Percentiles rank a stretch among this genome's conserved stretches.
Evolutionary conservation across 176 grass and related monocot genomes (phyloP).

Genomic region (Hsuehochloa calcarea): DNA sequence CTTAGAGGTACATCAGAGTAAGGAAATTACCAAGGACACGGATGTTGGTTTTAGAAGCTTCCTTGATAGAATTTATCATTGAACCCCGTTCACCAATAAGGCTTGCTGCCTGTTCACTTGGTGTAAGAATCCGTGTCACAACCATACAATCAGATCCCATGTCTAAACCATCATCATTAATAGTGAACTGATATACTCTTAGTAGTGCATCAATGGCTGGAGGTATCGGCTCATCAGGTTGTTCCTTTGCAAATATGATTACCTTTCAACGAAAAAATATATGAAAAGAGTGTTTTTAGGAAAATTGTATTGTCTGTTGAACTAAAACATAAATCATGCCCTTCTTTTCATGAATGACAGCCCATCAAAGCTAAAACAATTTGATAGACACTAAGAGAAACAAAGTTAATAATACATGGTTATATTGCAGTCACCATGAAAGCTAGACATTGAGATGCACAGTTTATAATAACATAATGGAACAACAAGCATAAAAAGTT

Average conservation of each 20-base stretch:
- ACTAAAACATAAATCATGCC: slow-evolving; percentile 14
- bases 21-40: slow-evolving; percentile 46
- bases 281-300: not conserved
- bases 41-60: slow-evolving; percentile 52
- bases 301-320: not conserved
- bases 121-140: slow-evolving; percentile 36
- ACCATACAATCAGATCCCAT: slow-evolving; percentile 15
- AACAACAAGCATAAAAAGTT: not conserved
- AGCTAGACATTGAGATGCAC: not conserved
- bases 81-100: slow-evolving; percentile 37
- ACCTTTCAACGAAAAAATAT: slow-evolving; percentile 32
- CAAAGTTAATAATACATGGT: not conserved
- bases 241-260: slow-evolving; percentile 53
- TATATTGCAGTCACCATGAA: slow-evolving; percentile 1
- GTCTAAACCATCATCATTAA: slow-evolving; percentile 33
- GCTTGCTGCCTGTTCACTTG: slow-evolving; percentile 45
- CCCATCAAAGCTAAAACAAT: not conserved
- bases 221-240: slow-evolving; percentile 42
- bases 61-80: slow-evolving; percentile 42
- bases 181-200: slow-evolving; percentile 39
- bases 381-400: not conserved
- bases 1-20: not conserved
- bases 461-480: not conserved
- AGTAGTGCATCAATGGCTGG: slow-evolving; percentile 51
- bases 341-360: not conserved